phyloP scores from a whole-genome alignment of 2,329 filamentous ascomycete species.

The Colletotrichum destructivum region DNA sequence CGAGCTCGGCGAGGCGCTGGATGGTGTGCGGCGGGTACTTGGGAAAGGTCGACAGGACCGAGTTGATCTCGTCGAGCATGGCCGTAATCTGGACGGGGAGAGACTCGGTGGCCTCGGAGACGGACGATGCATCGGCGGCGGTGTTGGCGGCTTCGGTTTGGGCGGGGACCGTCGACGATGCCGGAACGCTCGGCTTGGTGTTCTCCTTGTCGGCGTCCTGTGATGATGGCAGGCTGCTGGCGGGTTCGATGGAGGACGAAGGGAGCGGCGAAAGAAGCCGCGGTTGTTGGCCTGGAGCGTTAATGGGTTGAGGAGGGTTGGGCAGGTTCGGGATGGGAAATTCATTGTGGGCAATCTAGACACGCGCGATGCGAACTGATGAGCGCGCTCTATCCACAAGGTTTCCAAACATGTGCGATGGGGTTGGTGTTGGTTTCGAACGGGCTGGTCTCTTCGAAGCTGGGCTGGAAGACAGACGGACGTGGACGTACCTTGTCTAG shows the following conservation, averaged over 20 bases:
- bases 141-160: conserved; percentile 52
- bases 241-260: conserved; percentile 59
- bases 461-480: background rate
- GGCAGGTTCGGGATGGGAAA: conserved; percentile 80
- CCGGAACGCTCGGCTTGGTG: conserved; percentile 57
- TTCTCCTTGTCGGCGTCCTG: conserved; percentile 81
- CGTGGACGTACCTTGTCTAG: conserved; percentile 71
- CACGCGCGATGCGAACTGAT: conserved; percentile 35
- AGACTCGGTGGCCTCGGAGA: conserved; percentile 57
- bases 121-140: conserved; percentile 45
- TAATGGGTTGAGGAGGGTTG: conserved; percentile 57
- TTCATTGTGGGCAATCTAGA: conserved; percentile 80
- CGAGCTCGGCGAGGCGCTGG: conserved; percentile 90
- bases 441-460: background rate
- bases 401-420: conserved; percentile 57
- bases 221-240: conserved; percentile 56
- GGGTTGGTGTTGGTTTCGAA: background rate
- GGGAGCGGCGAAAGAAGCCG: conserved; percentile 62
- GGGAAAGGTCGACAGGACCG: conserved; percentile 78
- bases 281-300: conserved; percentile 54
- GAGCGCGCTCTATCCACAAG: conserved; percentile 28
- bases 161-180: conserved; percentile 52
- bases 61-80: conserved; percentile 73
- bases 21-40: conserved; percentile 90
- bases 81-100: conserved; percentile 76